Evolutionary conservation across 2,329 filamentous ascomycete genomes (phyloP).

Genomic region (Cladobotryum protrusum): DNA sequence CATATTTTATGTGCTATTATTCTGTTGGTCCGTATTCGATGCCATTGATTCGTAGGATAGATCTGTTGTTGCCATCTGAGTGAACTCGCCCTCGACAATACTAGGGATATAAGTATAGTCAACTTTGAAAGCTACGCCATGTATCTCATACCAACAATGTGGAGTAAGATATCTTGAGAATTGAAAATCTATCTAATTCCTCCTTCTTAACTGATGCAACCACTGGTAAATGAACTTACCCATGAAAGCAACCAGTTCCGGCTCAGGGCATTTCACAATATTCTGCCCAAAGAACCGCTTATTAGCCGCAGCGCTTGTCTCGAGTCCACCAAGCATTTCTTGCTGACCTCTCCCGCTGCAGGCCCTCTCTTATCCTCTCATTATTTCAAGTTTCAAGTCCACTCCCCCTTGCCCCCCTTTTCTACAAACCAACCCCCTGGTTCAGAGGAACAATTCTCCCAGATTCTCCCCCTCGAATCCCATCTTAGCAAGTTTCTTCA

Average conservation of each 20-base stretch:
- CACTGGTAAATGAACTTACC: too few relatives aligned
- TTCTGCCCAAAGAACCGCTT: constrained; percentile 42
- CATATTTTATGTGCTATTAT: too few relatives aligned
- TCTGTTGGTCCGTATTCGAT: too few relatives aligned
- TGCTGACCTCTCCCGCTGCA: background rate
- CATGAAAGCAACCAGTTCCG: background rate
- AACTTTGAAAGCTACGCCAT: too few relatives aligned
- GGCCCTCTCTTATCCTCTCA: background rate
- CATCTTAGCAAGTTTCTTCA: constrained; percentile 65
- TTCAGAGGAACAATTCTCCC: constrained; percentile 63
- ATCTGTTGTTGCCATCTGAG: too few relatives aligned
- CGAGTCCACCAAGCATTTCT: background rate
- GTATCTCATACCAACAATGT: too few relatives aligned
- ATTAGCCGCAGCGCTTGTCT: constrained; percentile 15
- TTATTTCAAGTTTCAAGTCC: background rate
- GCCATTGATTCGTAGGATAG: too few relatives aligned
- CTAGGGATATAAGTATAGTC: too few relatives aligned
- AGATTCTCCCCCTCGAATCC: constrained; percentile 85
- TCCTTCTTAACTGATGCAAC: too few relatives aligned
- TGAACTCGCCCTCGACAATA: too few relatives aligned
- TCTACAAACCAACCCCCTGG: constrained; percentile 21
- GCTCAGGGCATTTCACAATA: constrained; percentile 55
- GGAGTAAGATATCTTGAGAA: too few relatives aligned
- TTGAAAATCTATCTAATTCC: too few relatives aligned
- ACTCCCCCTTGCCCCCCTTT: background rate